Percentiles rank a stretch among this genome's conserved stretches.
Evolutionary conservation across 2,329 filamentous ascomycete species (phyloP).

Genomic region (Fusarium anthophilum): DNA sequence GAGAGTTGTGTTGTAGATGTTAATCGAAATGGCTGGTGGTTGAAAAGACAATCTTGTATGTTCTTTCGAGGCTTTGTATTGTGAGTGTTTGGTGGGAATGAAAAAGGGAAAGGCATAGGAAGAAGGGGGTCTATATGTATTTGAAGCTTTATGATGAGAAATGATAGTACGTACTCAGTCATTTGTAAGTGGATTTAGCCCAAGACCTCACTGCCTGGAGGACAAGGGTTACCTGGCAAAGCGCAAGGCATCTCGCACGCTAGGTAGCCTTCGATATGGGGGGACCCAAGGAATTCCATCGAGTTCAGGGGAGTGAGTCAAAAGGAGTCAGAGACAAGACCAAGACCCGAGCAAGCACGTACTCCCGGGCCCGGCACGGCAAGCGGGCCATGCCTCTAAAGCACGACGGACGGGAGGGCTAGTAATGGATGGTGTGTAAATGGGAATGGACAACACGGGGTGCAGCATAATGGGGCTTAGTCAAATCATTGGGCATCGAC

Average conservation of each 20-base stretch:
- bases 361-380: constrained; percentile 33
- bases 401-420: constrained; percentile 31
- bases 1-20: background rate
- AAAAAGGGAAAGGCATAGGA: constrained; percentile 12
- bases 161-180: constrained; percentile 34
- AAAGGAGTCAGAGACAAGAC: constrained; percentile 27
- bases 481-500: constrained; percentile 41
- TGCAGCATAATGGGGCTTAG: constrained; percentile 31
- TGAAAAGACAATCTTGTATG: background rate
- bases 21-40: constrained; percentile 6
- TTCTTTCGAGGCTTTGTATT: constrained; percentile 18
- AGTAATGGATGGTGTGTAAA: constrained; percentile 30
- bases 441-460: constrained; percentile 20
- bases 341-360: constrained; percentile 30
- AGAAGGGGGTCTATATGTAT: constrained; percentile 37
- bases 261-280: constrained; percentile 33
- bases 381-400: constrained; percentile 33
- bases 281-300: constrained; percentile 15
- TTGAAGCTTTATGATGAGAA: constrained; percentile 31
- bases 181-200: constrained; percentile 34
- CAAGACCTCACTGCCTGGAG: constrained; percentile 33
- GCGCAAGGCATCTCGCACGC: constrained; percentile 31
- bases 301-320: constrained; percentile 30
- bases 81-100: constrained; percentile 24
- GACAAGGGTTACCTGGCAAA: constrained; percentile 31